Base-by-base conservation (phyloP, 306 rosid genomes). In the Gastrolobium villosum region DNA sequence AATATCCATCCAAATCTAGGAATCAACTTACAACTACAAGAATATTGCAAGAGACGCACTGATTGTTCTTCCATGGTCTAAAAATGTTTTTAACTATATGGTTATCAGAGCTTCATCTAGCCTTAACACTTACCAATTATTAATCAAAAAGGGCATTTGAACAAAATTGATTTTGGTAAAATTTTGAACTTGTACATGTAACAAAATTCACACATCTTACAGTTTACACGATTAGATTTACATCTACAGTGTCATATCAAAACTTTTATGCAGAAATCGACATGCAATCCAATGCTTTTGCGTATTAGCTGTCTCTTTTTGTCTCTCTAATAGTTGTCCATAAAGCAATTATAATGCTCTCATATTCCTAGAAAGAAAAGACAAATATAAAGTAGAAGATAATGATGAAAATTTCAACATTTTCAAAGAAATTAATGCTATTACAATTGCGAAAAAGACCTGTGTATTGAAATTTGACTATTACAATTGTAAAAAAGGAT, bases 261-360 rank as follows among this genome's bases (percentile, higher is more conserved):
- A 59, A 54, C 15, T n/a, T 59, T 15, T 49, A 64, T 31, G n/a
- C 75, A 57, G 48, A 72, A 65, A 14, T 44, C 32, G 53, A 63
- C 7, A 44, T 46, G 76, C 60, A 79, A 72, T 20, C 44, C 26
- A 60, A 50, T 62, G 20, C 7, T 79, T 79, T 59, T 44, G 52
- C 32, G 44, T 9, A 46, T 43, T 66, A 35, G 76, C 34, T 13
- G 7, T 20, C 28, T 39, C 41, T 44, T 44, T 28, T 50, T 70
- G 55, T 49, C 30, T 79, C 40, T 71, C 50, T 5, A 45, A 60
- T 8, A 59, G n/a, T 46, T 37, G 36, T 5, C 59, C 57, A 62
- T 61, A 65, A 11, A 32, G 50, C 57, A 30, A 20, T 53, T 40
- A 57, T 13, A 6, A 53, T 52, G 43, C 43, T 63, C n/a, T 41